Percentiles rank a stretch among this genome's conserved stretches.
Conservation (phyloP, 148 eudicot species). For the Amaranthus cruentus region DNA sequence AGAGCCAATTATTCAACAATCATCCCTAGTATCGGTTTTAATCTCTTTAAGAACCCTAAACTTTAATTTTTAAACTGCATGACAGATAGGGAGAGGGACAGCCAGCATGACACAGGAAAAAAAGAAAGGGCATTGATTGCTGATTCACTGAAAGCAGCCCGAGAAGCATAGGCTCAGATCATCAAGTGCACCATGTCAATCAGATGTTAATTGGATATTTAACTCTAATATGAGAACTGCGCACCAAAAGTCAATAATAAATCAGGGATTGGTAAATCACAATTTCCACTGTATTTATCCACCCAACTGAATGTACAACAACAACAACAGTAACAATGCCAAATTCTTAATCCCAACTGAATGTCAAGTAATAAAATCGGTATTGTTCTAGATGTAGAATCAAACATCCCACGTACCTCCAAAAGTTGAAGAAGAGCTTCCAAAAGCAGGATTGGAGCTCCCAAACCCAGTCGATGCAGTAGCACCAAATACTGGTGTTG, state of each 20-base stretch:
- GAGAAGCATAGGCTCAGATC: neutral
- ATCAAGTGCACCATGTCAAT: neutral
- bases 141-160: too few relatives aligned
- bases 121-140: too few relatives aligned
- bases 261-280: neutral
- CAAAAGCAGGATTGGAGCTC: slow-evolving; percentile 63
- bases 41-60: too few relatives aligned
- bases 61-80: too few relatives aligned
- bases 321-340: too few relatives aligned
- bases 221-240: too few relatives aligned
- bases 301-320: neutral
- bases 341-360: too few relatives aligned
- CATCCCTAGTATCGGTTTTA: too few relatives aligned
- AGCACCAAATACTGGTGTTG: slow-evolving; percentile 78
- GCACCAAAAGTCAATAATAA: neutral
- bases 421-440: slow-evolving; percentile 61
- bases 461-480: slow-evolving; percentile 78
- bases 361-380: neutral
- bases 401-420: slow-evolving; percentile 37
- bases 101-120: too few relatives aligned
- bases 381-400: neutral
- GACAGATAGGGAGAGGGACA: too few relatives aligned
- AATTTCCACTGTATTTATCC: neutral
- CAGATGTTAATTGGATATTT: neutral
- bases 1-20: too few relatives aligned